phyloP scores from a whole-genome alignment of 2,329 filamentous ascomycete species.

The Colletotrichum chrysophilum region DNA sequence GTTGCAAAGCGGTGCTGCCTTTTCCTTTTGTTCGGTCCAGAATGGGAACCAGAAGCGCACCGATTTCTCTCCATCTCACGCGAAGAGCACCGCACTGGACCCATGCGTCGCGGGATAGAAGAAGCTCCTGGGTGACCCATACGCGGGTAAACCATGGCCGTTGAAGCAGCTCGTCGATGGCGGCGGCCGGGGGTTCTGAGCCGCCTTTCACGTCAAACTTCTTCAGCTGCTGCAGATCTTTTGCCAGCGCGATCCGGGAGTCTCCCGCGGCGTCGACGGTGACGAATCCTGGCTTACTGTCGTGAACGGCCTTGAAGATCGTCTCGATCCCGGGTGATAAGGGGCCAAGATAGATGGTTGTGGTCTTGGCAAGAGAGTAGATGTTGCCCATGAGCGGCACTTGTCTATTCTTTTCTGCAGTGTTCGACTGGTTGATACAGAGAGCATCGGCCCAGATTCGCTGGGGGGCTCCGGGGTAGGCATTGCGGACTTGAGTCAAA shows the following conservation, averaged over 20 bases:
- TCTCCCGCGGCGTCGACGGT: background rate
- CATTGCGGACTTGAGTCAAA: background rate
- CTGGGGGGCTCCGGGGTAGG: fast-evolving
- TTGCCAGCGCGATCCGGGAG: background rate
- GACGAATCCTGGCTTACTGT: background rate
- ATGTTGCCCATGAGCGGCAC: background rate
- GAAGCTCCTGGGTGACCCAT: background rate
- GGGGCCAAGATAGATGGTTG: background rate
- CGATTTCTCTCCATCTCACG: background rate
- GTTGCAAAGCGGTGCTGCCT: background rate
- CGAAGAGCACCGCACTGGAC: background rate
- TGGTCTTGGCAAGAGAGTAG: background rate
- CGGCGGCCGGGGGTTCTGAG: background rate
- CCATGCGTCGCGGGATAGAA: background rate
- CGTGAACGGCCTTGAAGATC: background rate
- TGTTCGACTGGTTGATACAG: background rate
- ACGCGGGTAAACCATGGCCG: background rate
- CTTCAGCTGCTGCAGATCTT: background rate
- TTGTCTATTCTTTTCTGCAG: background rate
- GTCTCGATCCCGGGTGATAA: background rate
- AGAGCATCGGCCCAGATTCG: background rate
- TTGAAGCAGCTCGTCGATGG: background rate
- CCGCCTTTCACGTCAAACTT: background rate
- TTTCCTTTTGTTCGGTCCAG: background rate
- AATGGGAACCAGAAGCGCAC: background rate